These are phyloP conservation scores for Adansonia madagascariensis DNA, from an alignment of 441 rosid species.

Conservation along the genomic window DNA sequence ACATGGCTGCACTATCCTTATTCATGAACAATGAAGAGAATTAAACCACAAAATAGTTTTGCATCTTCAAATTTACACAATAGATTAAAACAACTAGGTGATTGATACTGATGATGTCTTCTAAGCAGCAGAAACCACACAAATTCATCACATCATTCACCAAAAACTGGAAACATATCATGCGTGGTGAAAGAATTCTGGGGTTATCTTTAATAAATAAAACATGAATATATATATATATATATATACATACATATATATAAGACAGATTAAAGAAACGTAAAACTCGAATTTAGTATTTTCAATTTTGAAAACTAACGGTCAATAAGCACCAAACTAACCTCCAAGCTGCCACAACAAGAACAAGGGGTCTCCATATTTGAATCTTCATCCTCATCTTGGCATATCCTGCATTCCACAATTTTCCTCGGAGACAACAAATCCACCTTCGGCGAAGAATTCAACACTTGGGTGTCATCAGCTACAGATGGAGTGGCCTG, in stretches of 20 bases:
- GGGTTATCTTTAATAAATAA: neutral
- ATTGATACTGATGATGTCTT: neutral
- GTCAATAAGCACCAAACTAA: constrained; percentile 30
- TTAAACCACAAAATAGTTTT: constrained; percentile 8
- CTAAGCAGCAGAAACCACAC: neutral
- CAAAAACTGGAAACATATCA: neutral
- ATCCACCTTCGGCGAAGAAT: constrained; percentile 41
- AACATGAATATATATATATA: neutral
- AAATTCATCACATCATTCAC: neutral
- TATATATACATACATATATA: neutral
- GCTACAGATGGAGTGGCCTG: constrained; percentile 45
- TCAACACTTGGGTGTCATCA: constrained; percentile 39
- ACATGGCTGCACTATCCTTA: neutral
- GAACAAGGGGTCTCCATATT: constrained; percentile 96
- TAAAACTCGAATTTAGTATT: neutral
- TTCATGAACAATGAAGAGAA: constrained; percentile 2
- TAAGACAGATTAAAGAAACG: neutral
- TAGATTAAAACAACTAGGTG: neutral
- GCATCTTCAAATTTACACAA: neutral
- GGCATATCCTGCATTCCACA: constrained; percentile 93
- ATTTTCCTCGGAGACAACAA: constrained; percentile 51
- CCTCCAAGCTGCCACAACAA: constrained; percentile 94
- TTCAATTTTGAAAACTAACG: neutral
- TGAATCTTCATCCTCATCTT: constrained; percentile 81
- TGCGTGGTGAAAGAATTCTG: neutral